phyloP scores from a whole-genome alignment of 768 basidiomycete genomes.

The Clavulina sp. region DNA sequence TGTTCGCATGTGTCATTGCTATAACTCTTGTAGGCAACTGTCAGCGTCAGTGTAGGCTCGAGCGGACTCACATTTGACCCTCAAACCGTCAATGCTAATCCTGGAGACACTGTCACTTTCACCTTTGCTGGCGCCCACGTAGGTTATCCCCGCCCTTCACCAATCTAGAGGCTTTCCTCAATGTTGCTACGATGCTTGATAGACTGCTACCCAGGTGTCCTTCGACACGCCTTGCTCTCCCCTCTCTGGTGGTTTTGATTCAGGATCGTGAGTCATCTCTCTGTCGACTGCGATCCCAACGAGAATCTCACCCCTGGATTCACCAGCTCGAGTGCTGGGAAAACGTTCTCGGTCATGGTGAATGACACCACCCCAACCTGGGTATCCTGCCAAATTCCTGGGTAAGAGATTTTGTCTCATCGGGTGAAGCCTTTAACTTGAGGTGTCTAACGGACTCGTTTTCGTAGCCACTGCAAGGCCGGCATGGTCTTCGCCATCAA shows the following conservation, averaged over 20 bases:
- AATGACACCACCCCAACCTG: neutral
- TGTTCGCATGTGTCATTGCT: too few species aligned
- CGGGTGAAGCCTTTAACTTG: too few species aligned
- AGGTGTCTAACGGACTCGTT: too few species aligned
- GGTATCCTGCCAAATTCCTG: neutral
- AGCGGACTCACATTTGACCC: neutral
- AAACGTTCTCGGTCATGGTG: neutral
- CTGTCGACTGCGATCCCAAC: too few species aligned
- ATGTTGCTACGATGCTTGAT: neutral
- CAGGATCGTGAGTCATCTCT: conserved; percentile 35
- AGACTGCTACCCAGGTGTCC: neutral
- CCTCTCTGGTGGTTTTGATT: conserved; percentile 31
- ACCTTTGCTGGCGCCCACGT: neutral
- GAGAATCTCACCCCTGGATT: neutral
- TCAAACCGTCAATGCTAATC: neutral
- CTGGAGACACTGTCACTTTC: neutral
- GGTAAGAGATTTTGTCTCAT: too few species aligned
- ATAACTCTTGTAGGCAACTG: too few species aligned
- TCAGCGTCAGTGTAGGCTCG: too few species aligned
- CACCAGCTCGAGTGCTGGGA: neutral
- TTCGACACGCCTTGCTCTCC: neutral
- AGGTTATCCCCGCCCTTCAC: too few species aligned
- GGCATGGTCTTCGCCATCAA: conserved; percentile 58
- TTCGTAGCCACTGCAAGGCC: neutral
- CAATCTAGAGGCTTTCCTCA: too few species aligned